phyloP scores from a whole-genome alignment of 805 yeast genomes.

The Candida verbasci region DNA sequence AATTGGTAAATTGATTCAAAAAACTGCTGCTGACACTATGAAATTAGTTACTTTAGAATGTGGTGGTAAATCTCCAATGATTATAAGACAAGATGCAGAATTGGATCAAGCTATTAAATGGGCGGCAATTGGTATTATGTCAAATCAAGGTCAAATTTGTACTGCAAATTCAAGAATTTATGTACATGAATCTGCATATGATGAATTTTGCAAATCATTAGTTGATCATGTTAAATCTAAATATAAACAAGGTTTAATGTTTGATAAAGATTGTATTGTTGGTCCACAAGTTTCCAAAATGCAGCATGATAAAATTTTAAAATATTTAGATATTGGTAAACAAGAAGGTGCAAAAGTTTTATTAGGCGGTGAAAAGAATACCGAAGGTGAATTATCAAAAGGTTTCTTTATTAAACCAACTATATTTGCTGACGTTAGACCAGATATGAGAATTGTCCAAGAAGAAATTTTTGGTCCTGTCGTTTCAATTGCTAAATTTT shows the following conservation, averaged over 20 bases:
- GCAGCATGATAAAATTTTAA: slow-evolving; percentile 51
- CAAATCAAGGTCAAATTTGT: slow-evolving; percentile 66
- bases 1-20: slow-evolving; percentile 64
- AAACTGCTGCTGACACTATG: slow-evolving; percentile 55
- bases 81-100: slow-evolving; percentile 61
- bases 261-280: slow-evolving; percentile 41
- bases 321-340: slow-evolving; percentile 40
- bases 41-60: slow-evolving; percentile 67
- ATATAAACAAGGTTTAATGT: slow-evolving; percentile 57
- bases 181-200: slow-evolving; percentile 53
- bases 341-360: slow-evolving; percentile 40
- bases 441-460: slow-evolving; percentile 58
- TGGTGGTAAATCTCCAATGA: slow-evolving; percentile 68
- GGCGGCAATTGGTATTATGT: slow-evolving; percentile 63
- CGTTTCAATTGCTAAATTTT: slow-evolving; percentile 61
- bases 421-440: slow-evolving; percentile 65
- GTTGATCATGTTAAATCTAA: slow-evolving; percentile 42
- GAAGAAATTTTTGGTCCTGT: slow-evolving; percentile 93
- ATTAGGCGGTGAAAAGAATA: slow-evolving; percentile 39
- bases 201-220: slow-evolving; percentile 44
- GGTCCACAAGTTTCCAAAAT: slow-evolving; percentile 61
- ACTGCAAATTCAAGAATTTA: slow-evolving; percentile 62
- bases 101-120: slow-evolving; percentile 62
- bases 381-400: slow-evolving; percentile 32
- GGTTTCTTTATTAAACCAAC: slow-evolving; percentile 78